These are phyloP conservation scores for Sisymbrium altissimum DNA, from an alignment of 345 rosid genomes.

Conservation along the genomic window DNA sequence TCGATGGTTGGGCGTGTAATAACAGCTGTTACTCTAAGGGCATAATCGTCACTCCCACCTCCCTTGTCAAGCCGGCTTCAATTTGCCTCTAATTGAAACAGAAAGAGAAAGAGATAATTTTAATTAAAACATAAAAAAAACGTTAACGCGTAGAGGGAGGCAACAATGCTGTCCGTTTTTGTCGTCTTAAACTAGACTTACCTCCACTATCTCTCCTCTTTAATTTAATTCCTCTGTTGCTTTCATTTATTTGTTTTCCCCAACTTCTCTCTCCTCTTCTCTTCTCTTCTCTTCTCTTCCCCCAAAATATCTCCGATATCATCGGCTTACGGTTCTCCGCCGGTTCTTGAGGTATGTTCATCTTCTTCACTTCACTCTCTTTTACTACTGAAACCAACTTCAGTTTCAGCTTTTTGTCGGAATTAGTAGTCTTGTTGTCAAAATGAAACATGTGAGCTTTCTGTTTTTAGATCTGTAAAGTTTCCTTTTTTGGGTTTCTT, in stretches of 20 bases:
- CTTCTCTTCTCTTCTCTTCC: constrained; percentile 14
- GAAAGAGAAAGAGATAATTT: background rate
- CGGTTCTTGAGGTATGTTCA: constrained; percentile 28
- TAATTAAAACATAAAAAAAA: background rate
- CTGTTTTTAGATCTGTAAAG: constrained; percentile 26
- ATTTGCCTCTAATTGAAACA: background rate
- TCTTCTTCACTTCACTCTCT: background rate
- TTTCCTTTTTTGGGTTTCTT: background rate
- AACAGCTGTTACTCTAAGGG: constrained; percentile 5
- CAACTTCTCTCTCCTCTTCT: background rate
- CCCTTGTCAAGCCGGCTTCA: constrained; percentile 14
- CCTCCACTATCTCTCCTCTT: constrained; percentile 10
- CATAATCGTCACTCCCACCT: background rate
- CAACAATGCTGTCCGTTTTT: constrained; percentile 33
- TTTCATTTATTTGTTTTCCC: background rate
- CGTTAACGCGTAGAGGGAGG: constrained; percentile 35
- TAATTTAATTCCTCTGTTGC: background rate
- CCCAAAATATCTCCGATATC: constrained; percentile 27
- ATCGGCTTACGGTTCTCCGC: constrained; percentile 20
- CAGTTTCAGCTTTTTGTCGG: background rate
- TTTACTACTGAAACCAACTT: background rate
- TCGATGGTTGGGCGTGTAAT: background rate
- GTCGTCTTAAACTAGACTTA: constrained; percentile 17
- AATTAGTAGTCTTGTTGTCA: background rate
- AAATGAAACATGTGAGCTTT: background rate